Percentiles rank a stretch among this genome's conserved stretches.
phyloP scores from a whole-genome alignment of 768 basidiomycete species.

The Cystobasidiopsis lactophilus region DNA sequence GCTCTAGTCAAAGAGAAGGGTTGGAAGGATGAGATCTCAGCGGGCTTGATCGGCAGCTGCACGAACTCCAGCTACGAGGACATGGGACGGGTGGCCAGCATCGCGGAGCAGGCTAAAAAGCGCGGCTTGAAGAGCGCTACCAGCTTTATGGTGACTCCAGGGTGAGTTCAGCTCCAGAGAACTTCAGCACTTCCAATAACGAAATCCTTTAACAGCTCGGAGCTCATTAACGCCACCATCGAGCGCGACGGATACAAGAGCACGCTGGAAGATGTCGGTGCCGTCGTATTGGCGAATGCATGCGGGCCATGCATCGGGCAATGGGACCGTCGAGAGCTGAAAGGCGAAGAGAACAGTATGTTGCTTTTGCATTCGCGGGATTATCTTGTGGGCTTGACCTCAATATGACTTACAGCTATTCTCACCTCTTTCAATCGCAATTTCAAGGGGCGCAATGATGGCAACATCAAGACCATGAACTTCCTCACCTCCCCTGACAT shows the following conservation, averaged over 20 bases:
- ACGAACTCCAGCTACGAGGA: slow-evolving; percentile 86
- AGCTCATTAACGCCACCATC: slow-evolving; percentile 92
- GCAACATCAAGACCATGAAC: slow-evolving; percentile 65
- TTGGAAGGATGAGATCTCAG: slow-evolving; percentile 84
- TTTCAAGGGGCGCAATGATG: slow-evolving; percentile 90
- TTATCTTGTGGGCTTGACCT: no score
- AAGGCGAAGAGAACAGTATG: slow-evolving; percentile 73
- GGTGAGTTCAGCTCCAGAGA: no score
- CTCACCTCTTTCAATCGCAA: slow-evolving; percentile 92
- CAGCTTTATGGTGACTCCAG: slow-evolving; percentile 29
- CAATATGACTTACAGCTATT: slow-evolving; percentile 38
- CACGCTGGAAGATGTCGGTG: slow-evolving; percentile 69
- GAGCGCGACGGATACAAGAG: slow-evolving; percentile 75
- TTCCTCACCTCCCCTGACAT: slow-evolving; percentile 92
- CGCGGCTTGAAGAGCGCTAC: slow-evolving; percentile 51
- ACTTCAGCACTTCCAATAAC: not conserved
- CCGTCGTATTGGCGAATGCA: slow-evolving; percentile 82
- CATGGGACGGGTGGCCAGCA: slow-evolving; percentile 68
- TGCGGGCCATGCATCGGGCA: slow-evolving; percentile 98
- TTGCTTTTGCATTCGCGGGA: slow-evolving; percentile 7
- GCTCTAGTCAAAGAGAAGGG: slow-evolving; percentile 56
- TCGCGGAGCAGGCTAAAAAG: slow-evolving; percentile 67
- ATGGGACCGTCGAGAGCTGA: slow-evolving; percentile 83
- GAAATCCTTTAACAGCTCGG: no score
- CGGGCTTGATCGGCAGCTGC: slow-evolving; percentile 88